Base-by-base conservation (phyloP, 2,329 filamentous ascomycete genomes). In the Aspergillus sp. region DNA sequence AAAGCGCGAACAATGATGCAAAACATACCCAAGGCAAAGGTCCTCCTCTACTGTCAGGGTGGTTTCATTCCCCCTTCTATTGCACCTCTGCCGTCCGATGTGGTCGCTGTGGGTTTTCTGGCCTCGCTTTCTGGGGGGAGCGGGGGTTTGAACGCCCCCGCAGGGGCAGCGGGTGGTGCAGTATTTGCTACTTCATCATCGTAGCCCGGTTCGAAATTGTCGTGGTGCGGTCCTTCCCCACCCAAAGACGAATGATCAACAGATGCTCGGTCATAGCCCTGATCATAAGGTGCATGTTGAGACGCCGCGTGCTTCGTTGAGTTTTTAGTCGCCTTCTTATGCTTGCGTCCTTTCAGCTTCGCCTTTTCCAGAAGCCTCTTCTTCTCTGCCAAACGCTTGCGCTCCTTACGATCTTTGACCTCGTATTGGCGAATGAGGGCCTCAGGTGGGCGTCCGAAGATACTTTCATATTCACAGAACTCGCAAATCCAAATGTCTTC, bases 401-500 rank as follows among this genome's bases (percentile, higher is more conserved):
- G 88, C 71, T 91, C 87, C 59, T 90, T 89, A 37, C 91, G 87
- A 70, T 97, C 95, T 73, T 96, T 97, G 71, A 93, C 90, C 76
- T 99, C 95, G 70, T 98, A 99, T 61, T 92, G 87, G 41, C 90
- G 86, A 62, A 98, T 96, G 55, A 99, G 78, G 50, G 91, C 91
- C 66, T 86, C 84, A 0, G 95, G 95, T 2, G 90, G 90, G 52
- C 83, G 83, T n/a, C 93, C 93, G 72, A 96, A 98, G 50, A 99
- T 97, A 52, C 87, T 86, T 76, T 98, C 93, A 71, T 97, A 99
- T 74, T 99, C 95, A 79, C 95, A 99, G 72, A 98, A 98, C 69
- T 97, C 91, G 76, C 95, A 99, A 47, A 98, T 92, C 90, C 93
- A 98, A 51, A 92, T 84, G 60, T 96, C 90, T 63, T 91, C 89